Conservation (phyloP, 306 rosid species). For the Vachellia pachyceras region DNA sequence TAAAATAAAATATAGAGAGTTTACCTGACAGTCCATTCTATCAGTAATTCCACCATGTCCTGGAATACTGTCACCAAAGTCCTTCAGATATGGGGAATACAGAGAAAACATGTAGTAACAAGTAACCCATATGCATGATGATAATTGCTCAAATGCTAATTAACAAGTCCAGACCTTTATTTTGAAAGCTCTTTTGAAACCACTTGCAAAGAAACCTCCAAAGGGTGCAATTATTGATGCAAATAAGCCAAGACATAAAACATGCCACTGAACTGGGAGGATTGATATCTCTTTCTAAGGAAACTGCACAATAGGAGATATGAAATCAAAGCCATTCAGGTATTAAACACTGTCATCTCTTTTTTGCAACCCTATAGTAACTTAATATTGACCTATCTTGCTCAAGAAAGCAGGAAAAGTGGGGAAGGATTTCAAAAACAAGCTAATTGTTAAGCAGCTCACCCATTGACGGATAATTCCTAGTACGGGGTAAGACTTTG, state of each 20-base stretch:
- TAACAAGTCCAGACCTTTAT: conserved; percentile 65
- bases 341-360: conserved; percentile 15
- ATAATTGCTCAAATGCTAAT: conserved; percentile 32
- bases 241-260: conserved; percentile 84
- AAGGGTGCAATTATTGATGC: conserved; percentile 96
- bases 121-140: conserved; percentile 22
- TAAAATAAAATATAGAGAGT: conserved; percentile 29
- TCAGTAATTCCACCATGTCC: conserved; percentile 85
- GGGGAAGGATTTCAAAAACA: conserved; percentile 14
- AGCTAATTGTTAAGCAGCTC: conserved; percentile 40
- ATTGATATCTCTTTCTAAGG: conserved; percentile 82
- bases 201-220: conserved; percentile 99
- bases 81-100: conserved; percentile 42
- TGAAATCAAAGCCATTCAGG: conserved; percentile 8
- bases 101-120: conserved; percentile 18
- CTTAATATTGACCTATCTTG: neutral
- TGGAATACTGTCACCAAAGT: conserved; percentile 77
- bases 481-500: conserved; percentile 61
- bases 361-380: conserved; percentile 19
- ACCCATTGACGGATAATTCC: conserved; percentile 82
- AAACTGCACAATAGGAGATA: conserved; percentile 58
- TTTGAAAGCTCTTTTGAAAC: conserved; percentile 96
- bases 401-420: neutral
- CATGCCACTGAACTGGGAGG: conserved; percentile 92
- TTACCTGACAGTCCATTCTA: conserved; percentile 92